These are phyloP conservation scores for Penicillium chermesinum DNA, from an alignment of 495 filamentous ascomycete genomes.

Conservation along the genomic window DNA sequence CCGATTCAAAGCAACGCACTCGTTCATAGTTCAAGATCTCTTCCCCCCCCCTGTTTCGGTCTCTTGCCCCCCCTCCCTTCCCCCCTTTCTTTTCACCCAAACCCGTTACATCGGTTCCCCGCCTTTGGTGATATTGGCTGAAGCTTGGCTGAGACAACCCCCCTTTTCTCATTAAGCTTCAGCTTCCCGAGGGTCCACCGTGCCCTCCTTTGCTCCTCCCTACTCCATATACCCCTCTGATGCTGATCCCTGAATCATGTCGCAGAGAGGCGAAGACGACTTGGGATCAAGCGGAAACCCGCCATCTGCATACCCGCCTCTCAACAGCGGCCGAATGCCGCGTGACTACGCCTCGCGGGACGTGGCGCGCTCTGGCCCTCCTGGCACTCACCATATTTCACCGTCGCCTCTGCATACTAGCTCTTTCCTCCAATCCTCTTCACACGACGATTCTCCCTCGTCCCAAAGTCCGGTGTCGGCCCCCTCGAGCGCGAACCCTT, in stretches of 20 bases:
- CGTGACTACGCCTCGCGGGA: constrained; percentile 32
- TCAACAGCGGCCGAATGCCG: constrained; percentile 26
- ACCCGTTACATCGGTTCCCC: neutral
- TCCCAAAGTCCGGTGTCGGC: constrained; percentile 32
- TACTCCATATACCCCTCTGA: constrained; percentile 24
- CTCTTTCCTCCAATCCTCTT: constrained; percentile 22
- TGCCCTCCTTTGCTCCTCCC: constrained; percentile 12
- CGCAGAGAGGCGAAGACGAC: constrained; percentile 32
- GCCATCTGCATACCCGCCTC: constrained; percentile 11
- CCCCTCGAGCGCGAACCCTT: constrained; percentile 20
- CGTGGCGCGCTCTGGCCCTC: constrained; percentile 21
- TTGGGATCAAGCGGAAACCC: constrained; percentile 17
- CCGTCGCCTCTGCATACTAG: constrained; percentile 36
- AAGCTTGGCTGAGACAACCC: constrained; percentile 2
- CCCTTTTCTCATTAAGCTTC: constrained; percentile 20
- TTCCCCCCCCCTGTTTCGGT: constrained; percentile 4
- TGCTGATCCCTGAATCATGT: constrained; percentile 35
- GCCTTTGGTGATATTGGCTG: neutral
- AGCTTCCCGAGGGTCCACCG: constrained; percentile 21
- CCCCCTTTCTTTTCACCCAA: neutral
- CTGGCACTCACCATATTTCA: constrained; percentile 28
- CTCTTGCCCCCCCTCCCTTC: constrained; percentile 3
- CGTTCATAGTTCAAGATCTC: constrained; percentile 1
- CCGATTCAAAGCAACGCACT: constrained; percentile 7
- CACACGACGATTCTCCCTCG: constrained; percentile 19